Evolutionary conservation across 2,329 filamentous ascomycete genomes (phyloP).

Genomic region (Pleoardoris graminearum): DNA sequence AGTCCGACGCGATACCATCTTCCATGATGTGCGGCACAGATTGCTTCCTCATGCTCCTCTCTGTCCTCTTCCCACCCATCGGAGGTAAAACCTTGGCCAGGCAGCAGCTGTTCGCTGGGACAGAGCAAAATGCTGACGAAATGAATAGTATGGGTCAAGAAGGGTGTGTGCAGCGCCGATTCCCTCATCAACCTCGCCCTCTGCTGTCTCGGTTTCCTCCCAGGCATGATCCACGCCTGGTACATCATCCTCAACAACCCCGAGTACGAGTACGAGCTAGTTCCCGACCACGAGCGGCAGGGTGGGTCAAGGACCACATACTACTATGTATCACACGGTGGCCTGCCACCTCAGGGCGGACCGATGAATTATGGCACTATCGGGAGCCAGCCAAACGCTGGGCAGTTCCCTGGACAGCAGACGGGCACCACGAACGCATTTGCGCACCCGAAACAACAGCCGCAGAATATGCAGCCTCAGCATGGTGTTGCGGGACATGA

Average conservation of each 20-base stretch:
- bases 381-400: conserved; percentile 38
- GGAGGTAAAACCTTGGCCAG: conserved; percentile 51
- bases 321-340: conserved; percentile 63
- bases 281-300: conserved; percentile 58
- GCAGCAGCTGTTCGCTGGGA: conserved; percentile 5
- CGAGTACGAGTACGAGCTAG: conserved; percentile 69
- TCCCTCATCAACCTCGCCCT: conserved; percentile 94
- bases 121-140: conserved; percentile 3
- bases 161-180: conserved; percentile 89
- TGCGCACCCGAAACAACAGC: conserved; percentile 16
- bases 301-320: conserved; percentile 67
- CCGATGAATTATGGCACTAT: conserved; percentile 48
- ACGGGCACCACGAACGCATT: conserved; percentile 41
- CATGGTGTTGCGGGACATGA: conserved; percentile 15
- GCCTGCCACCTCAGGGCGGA: conserved; percentile 17
- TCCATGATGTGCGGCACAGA: conserved; percentile 61
- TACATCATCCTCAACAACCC: conserved; percentile 95
- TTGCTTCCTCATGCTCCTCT: conserved; percentile 63
- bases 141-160: conserved; percentile 86
- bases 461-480: conserved; percentile 17
- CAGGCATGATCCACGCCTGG: conserved; percentile 92
- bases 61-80: conserved; percentile 64
- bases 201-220: conserved; percentile 64
- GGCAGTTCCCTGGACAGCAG: conserved; percentile 50
- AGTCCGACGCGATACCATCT: background rate